These are phyloP conservation scores for Cymbidium sinense DNA, from an alignment of 106 monocot genomes.

Conservation along the genomic window DNA sequence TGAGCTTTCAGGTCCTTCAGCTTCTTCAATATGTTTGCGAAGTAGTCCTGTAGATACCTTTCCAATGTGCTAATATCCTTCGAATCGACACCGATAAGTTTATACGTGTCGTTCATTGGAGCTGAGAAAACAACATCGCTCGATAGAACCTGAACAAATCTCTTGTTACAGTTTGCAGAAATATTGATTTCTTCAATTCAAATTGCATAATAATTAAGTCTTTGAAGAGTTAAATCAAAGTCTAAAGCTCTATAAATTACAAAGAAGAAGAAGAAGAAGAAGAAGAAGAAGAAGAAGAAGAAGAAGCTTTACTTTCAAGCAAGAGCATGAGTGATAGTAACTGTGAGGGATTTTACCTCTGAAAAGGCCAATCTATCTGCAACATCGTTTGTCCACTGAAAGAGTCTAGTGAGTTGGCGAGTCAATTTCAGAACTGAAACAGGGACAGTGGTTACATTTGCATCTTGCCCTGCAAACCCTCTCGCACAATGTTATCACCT, in stretches of 20 bases:
- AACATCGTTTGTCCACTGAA: conserved; percentile 99
- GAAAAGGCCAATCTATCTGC: conserved; percentile 96
- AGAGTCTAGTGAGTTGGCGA: conserved; percentile 81
- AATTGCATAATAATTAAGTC: background rate
- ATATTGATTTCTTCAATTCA: background rate
- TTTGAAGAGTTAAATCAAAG: background rate
- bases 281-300: no score
- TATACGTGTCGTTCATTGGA: conserved; percentile 86
- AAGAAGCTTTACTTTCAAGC: background rate
- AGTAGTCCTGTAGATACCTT: conserved; percentile 95
- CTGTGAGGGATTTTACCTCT: conserved; percentile 56
- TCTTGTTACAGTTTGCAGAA: background rate
- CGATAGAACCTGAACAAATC: conserved; percentile 66
- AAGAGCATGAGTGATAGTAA: background rate
- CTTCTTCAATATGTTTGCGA: conserved; percentile 93
- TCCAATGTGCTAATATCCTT: conserved; percentile 83
- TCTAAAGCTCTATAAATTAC: background rate
- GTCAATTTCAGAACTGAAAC: conserved; percentile 85
- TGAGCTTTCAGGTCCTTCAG: conserved; percentile 92
- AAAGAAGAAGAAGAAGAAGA: background rate
- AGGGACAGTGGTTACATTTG: conserved; percentile 95
- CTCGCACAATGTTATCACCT: conserved; percentile 97
- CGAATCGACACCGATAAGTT: conserved; percentile 74
- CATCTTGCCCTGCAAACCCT: conserved; percentile 97
- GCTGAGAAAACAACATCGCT: conserved; percentile 85